Percentiles rank a stretch among this genome's conserved stretches.
phyloP scores from a whole-genome alignment of 2,329 filamentous ascomycete species.

The Pseudocercospora fijiensis region DNA sequence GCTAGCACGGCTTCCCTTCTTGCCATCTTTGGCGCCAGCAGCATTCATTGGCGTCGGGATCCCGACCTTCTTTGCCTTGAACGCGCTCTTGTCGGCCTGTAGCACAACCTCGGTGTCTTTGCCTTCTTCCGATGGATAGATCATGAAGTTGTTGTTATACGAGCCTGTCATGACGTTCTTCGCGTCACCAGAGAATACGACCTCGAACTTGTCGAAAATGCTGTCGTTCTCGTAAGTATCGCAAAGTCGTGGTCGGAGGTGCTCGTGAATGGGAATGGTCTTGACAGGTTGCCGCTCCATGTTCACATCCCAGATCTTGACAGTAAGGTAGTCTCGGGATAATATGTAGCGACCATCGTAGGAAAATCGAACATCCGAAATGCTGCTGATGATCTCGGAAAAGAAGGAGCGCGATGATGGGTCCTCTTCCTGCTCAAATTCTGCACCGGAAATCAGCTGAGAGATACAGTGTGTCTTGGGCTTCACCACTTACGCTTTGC shows the following conservation, averaged over 20 bases:
- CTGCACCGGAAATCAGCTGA: slow-evolving; percentile 50
- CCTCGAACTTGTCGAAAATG: slow-evolving; percentile 99
- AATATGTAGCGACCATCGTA: slow-evolving; percentile 95
- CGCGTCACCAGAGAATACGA: slow-evolving; percentile 95
- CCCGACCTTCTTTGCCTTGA: slow-evolving; percentile 99
- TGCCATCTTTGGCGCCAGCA: slow-evolving; percentile 52
- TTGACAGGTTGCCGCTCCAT: slow-evolving; percentile 98
- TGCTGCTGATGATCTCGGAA: slow-evolving; percentile 98
- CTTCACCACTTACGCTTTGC: slow-evolving; percentile 74
- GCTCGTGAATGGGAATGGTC: slow-evolving; percentile 98
- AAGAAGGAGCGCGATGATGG: slow-evolving; percentile 97
- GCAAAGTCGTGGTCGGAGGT: slow-evolving; percentile 87
- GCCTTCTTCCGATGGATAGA: slow-evolving; percentile 92
- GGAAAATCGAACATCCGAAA: slow-evolving; percentile 97
- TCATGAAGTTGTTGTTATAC: slow-evolving; percentile 99
- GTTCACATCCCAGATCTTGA: slow-evolving; percentile 99
- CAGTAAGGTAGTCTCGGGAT: slow-evolving; percentile 94
- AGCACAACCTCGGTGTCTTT: slow-evolving; percentile 97
- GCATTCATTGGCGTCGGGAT: slow-evolving; percentile 95
- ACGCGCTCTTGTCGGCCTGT: slow-evolving; percentile 97
- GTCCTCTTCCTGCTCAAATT: slow-evolving; percentile 98
- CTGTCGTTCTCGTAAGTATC: slow-evolving; percentile 99
- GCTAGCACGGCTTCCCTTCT: slow-evolving; percentile 86
- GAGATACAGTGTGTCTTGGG: neutral
- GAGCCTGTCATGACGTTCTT: slow-evolving; percentile 99